A percentile compares a stretch with the other conserved stretches of the same genome.
phyloP scores from a whole-genome alignment of 331 rosid genomes.

The Prunus yedoensis region DNA sequence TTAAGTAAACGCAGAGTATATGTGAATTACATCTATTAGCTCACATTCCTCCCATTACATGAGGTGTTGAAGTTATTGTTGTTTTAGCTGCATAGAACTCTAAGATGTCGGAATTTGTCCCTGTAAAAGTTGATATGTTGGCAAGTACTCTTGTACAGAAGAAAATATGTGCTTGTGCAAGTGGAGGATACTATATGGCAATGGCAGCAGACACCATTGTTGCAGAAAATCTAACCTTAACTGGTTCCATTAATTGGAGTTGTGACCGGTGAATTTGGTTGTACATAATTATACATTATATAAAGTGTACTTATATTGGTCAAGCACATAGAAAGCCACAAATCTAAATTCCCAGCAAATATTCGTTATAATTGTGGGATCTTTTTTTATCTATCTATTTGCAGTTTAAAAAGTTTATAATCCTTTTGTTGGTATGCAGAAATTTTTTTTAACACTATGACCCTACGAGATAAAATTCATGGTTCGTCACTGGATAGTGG shows the following conservation, averaged over 20 bases:
- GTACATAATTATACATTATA: too few species aligned
- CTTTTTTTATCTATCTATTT: neutral
- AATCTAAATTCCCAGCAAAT: neutral
- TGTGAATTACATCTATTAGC: too few species aligned
- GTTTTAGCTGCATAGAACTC: neutral
- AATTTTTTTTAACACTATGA: too few species aligned
- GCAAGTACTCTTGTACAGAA: neutral
- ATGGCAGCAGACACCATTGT: too few species aligned
- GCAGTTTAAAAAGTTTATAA: neutral
- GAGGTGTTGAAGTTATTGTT: neutral
- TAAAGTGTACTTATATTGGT: neutral
- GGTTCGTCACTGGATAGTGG: too few species aligned
- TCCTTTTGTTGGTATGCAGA: neutral
- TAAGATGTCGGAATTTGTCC: neutral
- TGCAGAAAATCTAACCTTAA: too few species aligned
- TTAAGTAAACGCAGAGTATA: too few species aligned
- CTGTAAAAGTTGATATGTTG: neutral
- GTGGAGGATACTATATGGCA: too few species aligned
- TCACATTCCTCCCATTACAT: neutral
- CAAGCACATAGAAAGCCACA: neutral
- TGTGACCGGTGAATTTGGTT: too few species aligned
- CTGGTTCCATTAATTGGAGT: too few species aligned
- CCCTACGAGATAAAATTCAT: too few species aligned
- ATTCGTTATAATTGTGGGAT: neutral
- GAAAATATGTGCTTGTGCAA: neutral